Conservation (phyloP, 2,329 filamentous ascomycete species). For the Fusarium tuaranense region DNA sequence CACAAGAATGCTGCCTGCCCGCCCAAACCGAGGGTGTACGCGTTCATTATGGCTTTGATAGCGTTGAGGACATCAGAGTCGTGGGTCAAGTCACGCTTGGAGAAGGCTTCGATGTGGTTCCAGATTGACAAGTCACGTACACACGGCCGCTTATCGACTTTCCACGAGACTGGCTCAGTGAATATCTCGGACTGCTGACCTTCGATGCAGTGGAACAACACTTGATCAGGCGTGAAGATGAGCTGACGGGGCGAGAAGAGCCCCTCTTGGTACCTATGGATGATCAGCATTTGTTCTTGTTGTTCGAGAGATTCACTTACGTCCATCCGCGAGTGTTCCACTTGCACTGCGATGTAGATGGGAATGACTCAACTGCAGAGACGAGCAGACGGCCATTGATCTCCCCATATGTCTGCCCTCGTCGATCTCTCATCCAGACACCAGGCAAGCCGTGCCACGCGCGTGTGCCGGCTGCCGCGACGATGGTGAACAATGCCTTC, state of each 20-base stretch:
- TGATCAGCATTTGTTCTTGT: background rate
- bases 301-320: background rate
- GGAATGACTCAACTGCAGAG: background rate
- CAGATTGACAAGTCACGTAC: background rate
- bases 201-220: background rate
- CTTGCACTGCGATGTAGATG: background rate
- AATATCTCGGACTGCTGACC: background rate
- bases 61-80: background rate
- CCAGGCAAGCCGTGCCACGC: slow-evolving; percentile 7
- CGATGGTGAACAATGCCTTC: slow-evolving; percentile 1
- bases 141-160: background rate
- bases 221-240: background rate
- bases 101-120: background rate
- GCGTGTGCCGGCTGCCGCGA: background rate
- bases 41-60: background rate
- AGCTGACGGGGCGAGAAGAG: background rate
- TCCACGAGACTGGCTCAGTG: background rate
- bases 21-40: background rate
- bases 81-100: background rate
- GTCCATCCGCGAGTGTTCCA: background rate
- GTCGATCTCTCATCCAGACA: background rate
- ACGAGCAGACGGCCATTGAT: background rate
- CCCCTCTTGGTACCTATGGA: background rate
- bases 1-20: background rate
- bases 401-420: background rate